Evolutionary conservation across 345 rosid genomes (phyloP), one percentile per base, ranked within the genome.

Genomic region (Microcos paniculata): DNA sequence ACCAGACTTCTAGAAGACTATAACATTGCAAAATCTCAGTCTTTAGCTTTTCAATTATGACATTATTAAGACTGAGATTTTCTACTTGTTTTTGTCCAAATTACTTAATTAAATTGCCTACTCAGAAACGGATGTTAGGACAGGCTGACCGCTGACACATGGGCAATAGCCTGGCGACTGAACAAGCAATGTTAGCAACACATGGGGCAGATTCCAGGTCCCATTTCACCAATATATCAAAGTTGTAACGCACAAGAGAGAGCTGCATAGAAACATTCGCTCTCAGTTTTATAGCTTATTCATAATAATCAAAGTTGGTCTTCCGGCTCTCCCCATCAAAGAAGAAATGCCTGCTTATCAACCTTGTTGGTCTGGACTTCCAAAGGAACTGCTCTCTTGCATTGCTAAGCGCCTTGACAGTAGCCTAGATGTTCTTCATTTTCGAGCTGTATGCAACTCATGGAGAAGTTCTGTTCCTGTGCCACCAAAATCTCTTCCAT

Each of bases 291-390:
- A 35, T 58, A 13, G n/a, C 5, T 65, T 46, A 42, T 65, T 19
- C 30, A n/a, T 11, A 38, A 21, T 23, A 6, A 21, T 53, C 26
- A 21, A 53, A 53, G 7, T 21, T 42, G 70, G n/a, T 64, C 21
- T 64, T 16, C 51, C n/a, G 51, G 18, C 31, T 40, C 18, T 21
- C 70, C 51, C 6, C 68, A 35, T 24, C 43, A 11, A 11, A 13
- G n/a, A 48, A 45, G 26, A 33, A 28, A 67, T 30, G 38, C 63
- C 30, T 24, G 0, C 59, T 33, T 66, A 4, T 43, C n/a, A 4
- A 2, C 24, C 45, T 42, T 57, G 77, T 31, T 77, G 76, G 78
- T 42, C 69, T 42, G 61, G 51, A 15, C 75, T 76, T 46, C 83
- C 78, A 0, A 8, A 0, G 14, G 75, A 80, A 10, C 69, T 76